Conservation (phyloP, 148 eudicot genomes). For the Vaccinium darrowii region DNA sequence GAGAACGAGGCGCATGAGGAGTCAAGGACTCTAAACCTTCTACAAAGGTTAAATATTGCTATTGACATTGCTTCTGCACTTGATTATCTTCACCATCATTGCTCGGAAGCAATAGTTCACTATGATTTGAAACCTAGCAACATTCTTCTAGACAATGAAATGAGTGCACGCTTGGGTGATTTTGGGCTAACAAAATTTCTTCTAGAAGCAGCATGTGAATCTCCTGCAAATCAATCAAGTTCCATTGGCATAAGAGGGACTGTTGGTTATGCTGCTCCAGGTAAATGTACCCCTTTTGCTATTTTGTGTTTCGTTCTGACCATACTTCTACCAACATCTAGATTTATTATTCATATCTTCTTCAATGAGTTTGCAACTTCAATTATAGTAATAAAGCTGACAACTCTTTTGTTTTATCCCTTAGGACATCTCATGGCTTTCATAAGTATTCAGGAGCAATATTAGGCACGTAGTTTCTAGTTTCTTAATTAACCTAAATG, state of each 20-base stretch:
- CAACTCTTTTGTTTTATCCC: no score
- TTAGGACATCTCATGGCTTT: no score
- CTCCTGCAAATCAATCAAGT: not conserved
- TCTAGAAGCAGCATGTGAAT: not conserved
- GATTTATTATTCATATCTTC: not conserved
- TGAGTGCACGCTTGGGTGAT: not conserved
- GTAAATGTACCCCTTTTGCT: not conserved
- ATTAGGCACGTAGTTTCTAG: no score
- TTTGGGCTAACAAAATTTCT: not conserved
- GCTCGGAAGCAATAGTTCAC: no score
- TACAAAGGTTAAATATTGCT: not conserved
- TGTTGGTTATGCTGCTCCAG: not conserved
- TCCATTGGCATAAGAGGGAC: no score
- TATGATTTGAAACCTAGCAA: no score
- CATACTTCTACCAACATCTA: not conserved
- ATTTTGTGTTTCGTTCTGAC: no score
- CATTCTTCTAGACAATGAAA: not conserved
- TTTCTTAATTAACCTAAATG: no score
- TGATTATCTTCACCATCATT: no score
- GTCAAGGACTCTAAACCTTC: not conserved
- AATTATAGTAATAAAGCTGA: no score
- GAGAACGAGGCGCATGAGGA: not conserved
- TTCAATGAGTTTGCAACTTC: no score
- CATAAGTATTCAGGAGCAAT: no score
- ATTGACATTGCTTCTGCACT: not conserved